Evolutionary conservation across 192 early-diverging fungal species (phyloP), one percentile per base, ranked within the genome.

Genomic region (Radiomyces spectabilis): DNA sequence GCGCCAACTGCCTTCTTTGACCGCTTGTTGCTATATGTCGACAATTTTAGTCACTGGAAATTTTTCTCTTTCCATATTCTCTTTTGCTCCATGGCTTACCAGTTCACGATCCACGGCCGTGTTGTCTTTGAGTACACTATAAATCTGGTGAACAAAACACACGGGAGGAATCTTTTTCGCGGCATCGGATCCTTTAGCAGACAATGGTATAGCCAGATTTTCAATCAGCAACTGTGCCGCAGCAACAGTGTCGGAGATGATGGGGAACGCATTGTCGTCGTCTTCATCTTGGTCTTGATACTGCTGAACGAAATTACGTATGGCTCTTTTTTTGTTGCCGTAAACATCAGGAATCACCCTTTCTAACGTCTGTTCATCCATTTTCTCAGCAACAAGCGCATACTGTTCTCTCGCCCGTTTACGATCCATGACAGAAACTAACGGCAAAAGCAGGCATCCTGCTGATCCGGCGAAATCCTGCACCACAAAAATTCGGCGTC

Each of bases 81-180:
- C 24, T 29, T 9, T 40, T 18, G 2, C 26, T 26, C 10, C 34
- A 24, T 27, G 2, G 1, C 50, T 71, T 71, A 76, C 74, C 38
- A 76, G 42, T 32, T 71, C 54, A 29, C 71, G 43, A 50, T 76
- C 74, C 1, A 76, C 71, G 0, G 58, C 32, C 2, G 74, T 72
- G 30, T 70, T 58, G 39, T 76, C 68, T 1, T 44, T 22, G 15
- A 70, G 19, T 8, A 76, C 54, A 16, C 65, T 63, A 34, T 76
- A 76, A 24, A 76, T 34, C 55, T 76, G 74, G 8, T 76, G 74
- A 19, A 73, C 13, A 53, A 76, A 61, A 30, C 74, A 76, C 1
- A 70, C 53, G 1, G 55, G 41, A 0, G 66, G 64, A 41, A 69
- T 12, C 27, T 13, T 10, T 4, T 30, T 49, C 13, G 19, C 27